phyloP scores from a whole-genome alignment of 2,329 filamentous ascomycete genomes.

The Microcyclospora pomicola region DNA sequence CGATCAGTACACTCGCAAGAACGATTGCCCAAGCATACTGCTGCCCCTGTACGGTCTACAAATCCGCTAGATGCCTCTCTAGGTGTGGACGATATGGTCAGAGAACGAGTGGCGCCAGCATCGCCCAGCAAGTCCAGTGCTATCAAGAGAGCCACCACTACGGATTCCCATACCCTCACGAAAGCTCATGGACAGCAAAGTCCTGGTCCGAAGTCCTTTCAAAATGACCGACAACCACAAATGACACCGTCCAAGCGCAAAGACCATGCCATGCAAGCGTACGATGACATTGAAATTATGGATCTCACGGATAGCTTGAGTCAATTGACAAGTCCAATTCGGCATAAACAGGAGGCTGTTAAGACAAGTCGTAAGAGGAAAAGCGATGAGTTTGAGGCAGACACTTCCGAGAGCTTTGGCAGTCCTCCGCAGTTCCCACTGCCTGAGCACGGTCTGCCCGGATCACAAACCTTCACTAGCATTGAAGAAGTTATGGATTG shows the following conservation, averaged over 20 bases:
- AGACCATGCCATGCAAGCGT: too few species aligned
- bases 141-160: constrained; percentile 5
- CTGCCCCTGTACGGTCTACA: not conserved
- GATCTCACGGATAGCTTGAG: constrained; percentile 21
- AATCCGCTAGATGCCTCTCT: not conserved
- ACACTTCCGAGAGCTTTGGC: not conserved
- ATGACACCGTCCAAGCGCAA: too few species aligned
- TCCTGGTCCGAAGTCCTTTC: not conserved
- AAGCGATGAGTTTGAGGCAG: constrained; percentile 29
- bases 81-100: constrained; percentile 26
- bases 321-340: constrained; percentile 8
- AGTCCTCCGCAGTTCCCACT: not conserved
- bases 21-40: too few species aligned
- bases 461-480: constrained; percentile 7
- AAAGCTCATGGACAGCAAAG: constrained; percentile 1
- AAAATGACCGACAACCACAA: too few species aligned
- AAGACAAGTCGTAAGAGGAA: constrained; percentile 28
- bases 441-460: not conserved
- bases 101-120: constrained; percentile 30
- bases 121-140: constrained; percentile 25
- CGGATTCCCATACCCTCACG: not conserved
- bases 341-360: constrained; percentile 2
- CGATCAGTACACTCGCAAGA: too few species aligned
- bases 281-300: constrained; percentile 18
- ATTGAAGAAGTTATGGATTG: constrained; percentile 27